phyloP scores from a whole-genome alignment of 768 basidiomycete genomes.

The Lactifluus rugatus region DNA sequence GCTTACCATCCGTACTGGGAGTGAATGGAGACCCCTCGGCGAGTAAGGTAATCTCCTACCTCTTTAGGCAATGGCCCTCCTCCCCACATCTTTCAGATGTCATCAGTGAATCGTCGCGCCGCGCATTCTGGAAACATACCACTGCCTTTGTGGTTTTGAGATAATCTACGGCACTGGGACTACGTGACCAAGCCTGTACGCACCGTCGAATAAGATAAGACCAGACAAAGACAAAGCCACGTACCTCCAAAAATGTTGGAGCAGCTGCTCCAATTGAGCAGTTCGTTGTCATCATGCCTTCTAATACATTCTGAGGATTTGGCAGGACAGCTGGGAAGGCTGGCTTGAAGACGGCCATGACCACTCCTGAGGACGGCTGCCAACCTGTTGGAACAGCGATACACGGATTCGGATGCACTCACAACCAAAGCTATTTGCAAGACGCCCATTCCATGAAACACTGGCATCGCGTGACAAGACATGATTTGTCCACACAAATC shows the following conservation, averaged over 20 bases:
- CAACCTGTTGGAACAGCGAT: background rate
- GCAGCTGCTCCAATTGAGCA: constrained; percentile 24
- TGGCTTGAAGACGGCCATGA: constrained; percentile 26
- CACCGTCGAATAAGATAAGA: background rate
- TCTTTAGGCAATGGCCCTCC: constrained; percentile 24
- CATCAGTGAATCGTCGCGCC: background rate
- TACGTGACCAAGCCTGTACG: constrained; percentile 22
- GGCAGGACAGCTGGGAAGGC: constrained; percentile 23
- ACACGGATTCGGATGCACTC: background rate
- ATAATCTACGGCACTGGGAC: constrained; percentile 17
- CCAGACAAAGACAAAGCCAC: background rate
- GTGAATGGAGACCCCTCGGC: constrained; percentile 21
- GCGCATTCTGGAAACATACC: constrained; percentile 10
- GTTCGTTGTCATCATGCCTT: constrained; percentile 21
- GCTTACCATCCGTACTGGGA: constrained; percentile 22
- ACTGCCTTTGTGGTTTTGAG: constrained; percentile 21
- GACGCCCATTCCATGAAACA: constrained; percentile 28
- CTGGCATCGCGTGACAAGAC: constrained; percentile 25
- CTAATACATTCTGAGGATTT: constrained; percentile 26
- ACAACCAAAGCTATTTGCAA: constrained; percentile 23
- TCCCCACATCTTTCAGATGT: constrained; percentile 23
- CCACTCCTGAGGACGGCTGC: constrained; percentile 24
- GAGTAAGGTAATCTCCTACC: constrained; percentile 22
- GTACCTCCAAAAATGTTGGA: constrained; percentile 29
- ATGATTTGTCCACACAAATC: constrained; percentile 23